A percentile compares a stretch with the other conserved stretches of the same genome.
phyloP scores from a whole-genome alignment of 116 monocot genomes.

The Phalaenopsis hybrid region DNA sequence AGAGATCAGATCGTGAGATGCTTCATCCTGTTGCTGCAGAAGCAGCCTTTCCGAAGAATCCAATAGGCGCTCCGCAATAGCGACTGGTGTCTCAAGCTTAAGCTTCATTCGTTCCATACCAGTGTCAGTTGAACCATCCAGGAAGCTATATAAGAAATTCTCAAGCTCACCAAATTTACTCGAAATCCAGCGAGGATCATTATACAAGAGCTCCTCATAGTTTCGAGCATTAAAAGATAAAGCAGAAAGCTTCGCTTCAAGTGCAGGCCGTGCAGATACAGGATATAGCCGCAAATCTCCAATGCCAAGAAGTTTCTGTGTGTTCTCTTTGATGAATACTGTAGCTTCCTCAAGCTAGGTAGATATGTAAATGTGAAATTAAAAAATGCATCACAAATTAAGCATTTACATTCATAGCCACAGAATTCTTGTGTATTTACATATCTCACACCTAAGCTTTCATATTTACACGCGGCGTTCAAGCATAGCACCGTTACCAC shows the following conservation, averaged over 20 bases:
- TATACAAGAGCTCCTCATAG: conserved; percentile 26
- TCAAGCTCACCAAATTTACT: conserved; percentile 83
- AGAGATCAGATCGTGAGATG: conserved; percentile 42
- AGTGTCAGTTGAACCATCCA: conserved; percentile 83
- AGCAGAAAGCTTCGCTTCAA: conserved; percentile 72
- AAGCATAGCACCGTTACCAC: too few species aligned
- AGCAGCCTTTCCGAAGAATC: conserved; percentile 48
- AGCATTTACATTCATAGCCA: too few species aligned
- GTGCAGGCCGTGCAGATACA: conserved; percentile 77
- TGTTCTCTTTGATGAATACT: conserved; percentile 63
- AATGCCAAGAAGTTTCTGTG: conserved; percentile 53
- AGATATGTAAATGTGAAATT: conserved; percentile 2
- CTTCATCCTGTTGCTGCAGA: conserved; percentile 53
- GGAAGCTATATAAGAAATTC: conserved; percentile 65
- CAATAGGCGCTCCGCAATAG: conserved; percentile 69
- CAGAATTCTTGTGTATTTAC: too few species aligned
- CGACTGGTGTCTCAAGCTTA: conserved; percentile 83
- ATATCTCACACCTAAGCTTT: too few species aligned
- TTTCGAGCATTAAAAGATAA: conserved; percentile 19
- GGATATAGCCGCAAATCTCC: conserved; percentile 67
- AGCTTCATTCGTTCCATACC: conserved; percentile 83
- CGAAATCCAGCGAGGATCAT: conserved; percentile 54
- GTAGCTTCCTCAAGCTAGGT: conserved; percentile 81
- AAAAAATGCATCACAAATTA: not conserved
- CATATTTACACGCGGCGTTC: too few species aligned